Conservation (phyloP, 345 rosid genomes). For the Atalantia buxifolia region DNA sequence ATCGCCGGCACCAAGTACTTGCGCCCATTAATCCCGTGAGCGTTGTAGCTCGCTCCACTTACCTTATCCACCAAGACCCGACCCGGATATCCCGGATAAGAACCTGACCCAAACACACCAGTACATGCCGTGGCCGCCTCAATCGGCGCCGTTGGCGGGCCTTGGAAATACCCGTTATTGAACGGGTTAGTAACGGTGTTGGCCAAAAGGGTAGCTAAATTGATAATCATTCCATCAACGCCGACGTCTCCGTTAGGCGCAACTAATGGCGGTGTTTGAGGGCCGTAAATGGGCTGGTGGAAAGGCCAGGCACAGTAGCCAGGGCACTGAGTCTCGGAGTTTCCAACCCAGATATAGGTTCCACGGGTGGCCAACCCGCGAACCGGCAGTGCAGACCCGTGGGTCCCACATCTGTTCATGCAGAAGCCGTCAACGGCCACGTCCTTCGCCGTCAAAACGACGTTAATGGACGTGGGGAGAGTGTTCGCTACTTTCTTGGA, state of each 20-base stretch:
- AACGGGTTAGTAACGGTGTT: constrained; percentile 81
- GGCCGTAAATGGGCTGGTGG: constrained; percentile 90
- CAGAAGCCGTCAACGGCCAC: constrained; percentile 81
- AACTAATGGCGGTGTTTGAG: constrained; percentile 73
- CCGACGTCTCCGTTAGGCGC: constrained; percentile 95
- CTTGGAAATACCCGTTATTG: constrained; percentile 68
- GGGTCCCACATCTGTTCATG: constrained; percentile 74
- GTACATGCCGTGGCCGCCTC: constrained; percentile 81
- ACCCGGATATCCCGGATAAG: constrained; percentile 86
- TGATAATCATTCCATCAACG: constrained; percentile 87
- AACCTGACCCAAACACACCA: constrained; percentile 73
- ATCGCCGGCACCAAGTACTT: constrained; percentile 81
- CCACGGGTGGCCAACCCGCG: constrained; percentile 31
- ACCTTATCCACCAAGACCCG: constrained; percentile 55
- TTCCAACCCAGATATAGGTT: constrained; percentile 82
- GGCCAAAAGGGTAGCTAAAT: constrained; percentile 70
- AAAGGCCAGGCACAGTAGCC: constrained; percentile 99
- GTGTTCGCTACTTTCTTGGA: constrained; percentile 42
- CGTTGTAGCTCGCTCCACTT: constrained; percentile 78
- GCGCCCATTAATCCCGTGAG: constrained; percentile 59
- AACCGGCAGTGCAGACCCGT: constrained; percentile 34
- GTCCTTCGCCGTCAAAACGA: constrained; percentile 74
- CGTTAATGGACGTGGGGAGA: constrained; percentile 35
- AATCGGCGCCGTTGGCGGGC: constrained; percentile 60
- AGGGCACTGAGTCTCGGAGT: constrained; percentile 80